These are phyloP conservation scores for Rhododendron henanense DNA, from an alignment of 148 eudicot genomes.

Conservation along the genomic window DNA sequence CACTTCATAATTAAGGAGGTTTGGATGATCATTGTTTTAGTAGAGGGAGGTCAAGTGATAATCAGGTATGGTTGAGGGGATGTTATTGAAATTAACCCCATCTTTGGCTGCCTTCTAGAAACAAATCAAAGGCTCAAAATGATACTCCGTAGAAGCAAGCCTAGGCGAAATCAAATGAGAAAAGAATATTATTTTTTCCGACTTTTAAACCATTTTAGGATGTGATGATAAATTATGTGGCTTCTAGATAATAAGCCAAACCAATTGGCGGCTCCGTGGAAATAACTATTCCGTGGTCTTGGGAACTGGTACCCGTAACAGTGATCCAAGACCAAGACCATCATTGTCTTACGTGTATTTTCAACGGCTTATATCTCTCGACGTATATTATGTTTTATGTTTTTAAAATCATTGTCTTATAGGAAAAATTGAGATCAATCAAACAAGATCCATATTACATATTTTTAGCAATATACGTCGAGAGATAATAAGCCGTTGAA, in stretches of 20 bases:
- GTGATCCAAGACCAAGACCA: too few species aligned
- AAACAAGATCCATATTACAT: too few species aligned
- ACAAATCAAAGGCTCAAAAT: not conserved
- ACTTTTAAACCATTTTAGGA: not conserved
- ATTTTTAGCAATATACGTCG: too few species aligned
- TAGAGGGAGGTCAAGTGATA: not conserved
- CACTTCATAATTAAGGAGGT: not conserved
- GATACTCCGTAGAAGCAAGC: not conserved
- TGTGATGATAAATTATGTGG: not conserved
- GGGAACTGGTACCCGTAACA: too few species aligned
- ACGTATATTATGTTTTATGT: too few species aligned
- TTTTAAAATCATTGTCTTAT: too few species aligned
- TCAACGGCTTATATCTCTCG: too few species aligned
- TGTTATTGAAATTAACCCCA: not conserved
- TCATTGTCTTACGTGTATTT: too few species aligned
- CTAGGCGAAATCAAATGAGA: not conserved
- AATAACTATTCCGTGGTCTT: too few species aligned
- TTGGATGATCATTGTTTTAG: not conserved
- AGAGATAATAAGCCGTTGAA: too few species aligned
- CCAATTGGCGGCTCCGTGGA: too few species aligned
- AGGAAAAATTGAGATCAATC: too few species aligned
- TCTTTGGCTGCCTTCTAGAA: not conserved
- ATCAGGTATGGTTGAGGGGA: not conserved
- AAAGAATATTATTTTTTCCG: not conserved
- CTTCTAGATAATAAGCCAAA: not conserved